Evolutionary conservation across 2,329 filamentous ascomycete genomes (phyloP), one percentile per base, ranked within the genome.

Genomic region (Neonectria magnoliae): DNA sequence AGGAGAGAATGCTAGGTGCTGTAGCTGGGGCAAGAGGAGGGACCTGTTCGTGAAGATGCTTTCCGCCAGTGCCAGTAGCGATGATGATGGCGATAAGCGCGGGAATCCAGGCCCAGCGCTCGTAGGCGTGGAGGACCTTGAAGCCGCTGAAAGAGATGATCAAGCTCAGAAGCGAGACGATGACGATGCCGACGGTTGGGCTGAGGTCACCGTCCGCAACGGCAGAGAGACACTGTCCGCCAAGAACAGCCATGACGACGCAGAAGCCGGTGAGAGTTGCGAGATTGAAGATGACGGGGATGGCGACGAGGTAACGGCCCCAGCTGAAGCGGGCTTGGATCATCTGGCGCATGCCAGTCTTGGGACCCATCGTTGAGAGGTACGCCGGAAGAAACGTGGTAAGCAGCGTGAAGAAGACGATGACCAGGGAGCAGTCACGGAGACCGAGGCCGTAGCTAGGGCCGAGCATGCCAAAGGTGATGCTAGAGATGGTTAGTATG

Each of bases 61-160:
- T 76, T 1, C 78, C 80, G 16, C 81, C 80, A 38, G 77, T 80
- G 2, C 81, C 80, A 4, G 79, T 76, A 1, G 79, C 76, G 51
- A 82, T 80, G 36, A 81, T 67, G 44, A 83, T 75, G 25, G 79
- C 78, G 4, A 82, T 67, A 9, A 83, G 57, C 2, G 80, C 77
- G 1, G 79, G 79, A 25, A 84, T 79, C 83, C 83, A 85, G 3
- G 82, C 79, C 71, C 80, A 85, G 16, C 79, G 75, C 66, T 85
- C 81, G 61, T 83, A 85, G 18, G 78, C 63, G 63, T 85, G 80
- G 41, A 85, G 73, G 3, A 79, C 72, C 65, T 76, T 78, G 68
- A 82, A 82, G 1, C 84, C 84, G 53, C 81, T 81, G 67, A 86
- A 83, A 0, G 82, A 82, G 25, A 86, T 79, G 18, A 83, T 55